Percentiles rank a stretch among this genome's conserved stretches.
Conservation (phyloP, 148 eudicot species). For the Linanthus parryae region DNA sequence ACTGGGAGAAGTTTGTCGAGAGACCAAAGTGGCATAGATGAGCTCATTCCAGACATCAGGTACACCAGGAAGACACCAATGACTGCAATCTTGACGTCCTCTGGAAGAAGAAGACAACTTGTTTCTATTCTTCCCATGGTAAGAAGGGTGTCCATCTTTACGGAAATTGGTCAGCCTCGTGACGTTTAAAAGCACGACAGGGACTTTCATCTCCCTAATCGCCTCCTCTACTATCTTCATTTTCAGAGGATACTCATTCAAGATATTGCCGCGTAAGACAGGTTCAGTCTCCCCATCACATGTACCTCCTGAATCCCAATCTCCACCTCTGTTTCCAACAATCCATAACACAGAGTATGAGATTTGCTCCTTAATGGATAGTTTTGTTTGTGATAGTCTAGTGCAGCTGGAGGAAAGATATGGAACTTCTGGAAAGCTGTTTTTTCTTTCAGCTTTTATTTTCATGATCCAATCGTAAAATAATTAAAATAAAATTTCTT, state of each 20-base stretch:
- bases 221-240: constrained; percentile 87
- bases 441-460: too few relatives aligned
- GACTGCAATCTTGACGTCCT: constrained; percentile 94
- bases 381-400: too few relatives aligned
- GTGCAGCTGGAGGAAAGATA: too few relatives aligned
- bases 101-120: constrained; percentile 39
- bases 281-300: constrained; percentile 84
- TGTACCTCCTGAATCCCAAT: constrained; percentile 95
- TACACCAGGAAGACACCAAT: constrained; percentile 99
- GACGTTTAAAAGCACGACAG: constrained; percentile 60
- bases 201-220: constrained; percentile 55
- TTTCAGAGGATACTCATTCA: constrained; percentile 64
- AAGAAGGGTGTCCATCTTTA: constrained; percentile 91
- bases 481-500: too few relatives aligned
- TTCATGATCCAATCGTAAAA: too few relatives aligned
- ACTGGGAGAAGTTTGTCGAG: constrained; percentile 19
- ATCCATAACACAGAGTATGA: too few relatives aligned
- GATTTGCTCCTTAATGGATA: too few relatives aligned
- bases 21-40: constrained; percentile 58
- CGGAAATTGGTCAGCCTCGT: constrained; percentile 79
- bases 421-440: too few relatives aligned
- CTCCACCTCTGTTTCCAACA: constrained; percentile 87
- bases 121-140: constrained; percentile 51
- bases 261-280: constrained; percentile 39
- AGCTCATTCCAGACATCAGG: constrained; percentile 99